Base-by-base conservation (phyloP, 2,329 filamentous ascomycete species). In the Botrytis pseudocinerea region DNA sequence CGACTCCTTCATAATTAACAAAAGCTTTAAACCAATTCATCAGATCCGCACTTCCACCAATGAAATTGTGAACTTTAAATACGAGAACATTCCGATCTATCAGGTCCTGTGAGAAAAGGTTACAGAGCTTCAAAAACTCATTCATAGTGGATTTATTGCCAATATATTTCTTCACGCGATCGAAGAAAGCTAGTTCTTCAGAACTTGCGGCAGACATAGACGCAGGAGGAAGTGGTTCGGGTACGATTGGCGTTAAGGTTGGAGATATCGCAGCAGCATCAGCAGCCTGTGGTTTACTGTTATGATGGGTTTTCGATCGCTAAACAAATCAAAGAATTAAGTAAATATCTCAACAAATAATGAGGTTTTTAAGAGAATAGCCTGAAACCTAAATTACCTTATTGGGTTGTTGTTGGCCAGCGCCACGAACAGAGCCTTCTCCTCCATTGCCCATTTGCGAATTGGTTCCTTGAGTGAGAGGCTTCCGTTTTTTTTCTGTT, bases 111-210 rank as follows among this genome's bases (percentile, higher is more conserved):
- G 93, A 96, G 84, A 94, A 99, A 44, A 99, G 87, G 78, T 98
- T 99, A 85, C 95, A 96, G 10, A 99, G 89, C 84, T 99, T 99
- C 76, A 99, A 84, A 82, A 99, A 99, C 82, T 99, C 96, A 78
- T 93, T 95, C 87, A 97, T 97, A 4, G 92, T 92, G 72, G 93
- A 92, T 81, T 97, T 93, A 82, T 98, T 98, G 75, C 92, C 91
- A 73, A 99, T 93, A 79, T 92, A 95, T 83, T 99, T 99, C 87
- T 98, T 98, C 28, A 96, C 94, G 12, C 94, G 91, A 75, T 99
- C 96, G 78, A 99, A 99, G 83, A 98, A 98, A 2, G 90, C 90
- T 70, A 98, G 87, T 80, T 98, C 95, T 73, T 98, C 95, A 71
- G 91, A 88, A 38, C 88, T 92, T 1, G 94, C 92, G n/a, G 90